A percentile compares a stretch with the other conserved stretches of the same genome.
phyloP scores from a whole-genome alignment of 352 stramenopile species.

The Phytophthora syringae region DNA sequence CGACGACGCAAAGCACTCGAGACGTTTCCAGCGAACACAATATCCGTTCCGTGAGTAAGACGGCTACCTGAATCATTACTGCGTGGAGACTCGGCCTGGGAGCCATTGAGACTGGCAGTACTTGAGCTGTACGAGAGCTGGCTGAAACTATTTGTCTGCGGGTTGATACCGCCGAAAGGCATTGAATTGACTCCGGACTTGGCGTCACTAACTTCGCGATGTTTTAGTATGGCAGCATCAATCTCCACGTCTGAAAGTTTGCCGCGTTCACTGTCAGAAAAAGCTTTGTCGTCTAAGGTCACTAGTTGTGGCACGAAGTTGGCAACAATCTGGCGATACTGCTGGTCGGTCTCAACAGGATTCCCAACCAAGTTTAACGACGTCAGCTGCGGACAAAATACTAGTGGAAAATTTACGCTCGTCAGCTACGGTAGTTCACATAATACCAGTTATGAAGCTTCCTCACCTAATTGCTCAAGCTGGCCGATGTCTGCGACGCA shows the following conservation, averaged over 20 bases:
- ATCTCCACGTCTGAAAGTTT: slow-evolving; percentile 61
- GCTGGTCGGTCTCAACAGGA: slow-evolving; percentile 56
- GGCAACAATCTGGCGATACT: slow-evolving; percentile 71
- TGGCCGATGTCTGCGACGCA: slow-evolving; percentile 72
- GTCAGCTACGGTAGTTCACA: neutral
- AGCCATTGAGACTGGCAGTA: slow-evolving; percentile 20
- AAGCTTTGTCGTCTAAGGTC: slow-evolving; percentile 55
- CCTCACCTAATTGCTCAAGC: slow-evolving; percentile 77
- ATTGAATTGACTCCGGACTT: neutral
- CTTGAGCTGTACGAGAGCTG: slow-evolving; percentile 44
- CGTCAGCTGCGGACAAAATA: slow-evolving; percentile 72
- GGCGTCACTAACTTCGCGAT: slow-evolving; percentile 8
- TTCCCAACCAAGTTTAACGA: slow-evolving; percentile 72
- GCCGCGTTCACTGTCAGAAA: slow-evolving; percentile 44
- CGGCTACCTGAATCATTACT: slow-evolving; percentile 71
- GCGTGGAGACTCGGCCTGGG: slow-evolving; percentile 24
- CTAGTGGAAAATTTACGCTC: slow-evolving; percentile 24
- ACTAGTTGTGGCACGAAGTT: slow-evolving; percentile 79
- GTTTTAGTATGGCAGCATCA: slow-evolving; percentile 48
- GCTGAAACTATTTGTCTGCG: slow-evolving; percentile 27
- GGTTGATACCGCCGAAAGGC: neutral
- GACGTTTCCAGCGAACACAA: slow-evolving; percentile 91
- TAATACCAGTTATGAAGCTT: neutral
- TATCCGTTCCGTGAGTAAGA: slow-evolving; percentile 88
- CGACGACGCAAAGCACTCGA: slow-evolving; percentile 80